A percentile compares a stretch with the other conserved stretches of the same genome.
phyloP scores from a whole-genome alignment of 208 protist species.

The Wallacemonas sp. region DNA sequence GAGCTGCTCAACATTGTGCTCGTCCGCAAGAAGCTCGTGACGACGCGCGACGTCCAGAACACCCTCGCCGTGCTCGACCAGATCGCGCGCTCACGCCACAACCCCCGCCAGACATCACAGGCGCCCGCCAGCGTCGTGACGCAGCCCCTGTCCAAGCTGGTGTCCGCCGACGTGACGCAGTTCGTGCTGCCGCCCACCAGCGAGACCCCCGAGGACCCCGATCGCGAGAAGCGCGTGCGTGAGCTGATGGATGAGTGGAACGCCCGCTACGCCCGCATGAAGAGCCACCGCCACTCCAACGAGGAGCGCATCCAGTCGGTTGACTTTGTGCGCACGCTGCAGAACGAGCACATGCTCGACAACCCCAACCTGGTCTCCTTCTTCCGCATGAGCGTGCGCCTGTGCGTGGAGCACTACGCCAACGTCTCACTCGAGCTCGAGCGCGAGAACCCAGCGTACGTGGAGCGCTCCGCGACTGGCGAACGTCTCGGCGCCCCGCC shows the following conservation, averaged over 20 bases:
- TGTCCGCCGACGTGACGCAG: constrained; percentile 38
- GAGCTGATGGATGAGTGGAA: constrained; percentile 89
- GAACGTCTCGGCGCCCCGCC: constrained; percentile 68
- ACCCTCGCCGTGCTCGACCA: constrained; percentile 77
- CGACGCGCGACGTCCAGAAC: constrained; percentile 55
- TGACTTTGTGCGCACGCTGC: constrained; percentile 79
- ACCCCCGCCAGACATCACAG: constrained; percentile 20
- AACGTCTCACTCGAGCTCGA: constrained; percentile 75
- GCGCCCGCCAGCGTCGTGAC: constrained; percentile 42
- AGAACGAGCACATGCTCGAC: constrained; percentile 83
- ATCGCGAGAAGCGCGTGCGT: constrained; percentile 35
- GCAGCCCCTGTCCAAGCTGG: constrained; percentile 54
- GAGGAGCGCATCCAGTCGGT: constrained; percentile 57
- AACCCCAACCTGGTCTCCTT: constrained; percentile 78
- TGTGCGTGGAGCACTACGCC: constrained; percentile 91
- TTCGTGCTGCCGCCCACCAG: constrained; percentile 57
- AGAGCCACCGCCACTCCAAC: constrained; percentile 33
- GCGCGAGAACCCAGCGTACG: constrained; percentile 38
- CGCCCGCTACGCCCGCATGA: constrained; percentile 35
- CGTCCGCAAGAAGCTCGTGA: constrained; percentile 78
- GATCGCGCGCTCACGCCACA: constrained; percentile 47
- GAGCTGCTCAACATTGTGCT: constrained; percentile 71
- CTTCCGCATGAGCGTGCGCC: constrained; percentile 77
- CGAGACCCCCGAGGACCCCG: constrained; percentile 43
- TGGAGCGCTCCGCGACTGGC: constrained; percentile 14